Evolutionary conservation across 257 asterid species (phyloP).

Genomic region (Misopates orontium): DNA sequence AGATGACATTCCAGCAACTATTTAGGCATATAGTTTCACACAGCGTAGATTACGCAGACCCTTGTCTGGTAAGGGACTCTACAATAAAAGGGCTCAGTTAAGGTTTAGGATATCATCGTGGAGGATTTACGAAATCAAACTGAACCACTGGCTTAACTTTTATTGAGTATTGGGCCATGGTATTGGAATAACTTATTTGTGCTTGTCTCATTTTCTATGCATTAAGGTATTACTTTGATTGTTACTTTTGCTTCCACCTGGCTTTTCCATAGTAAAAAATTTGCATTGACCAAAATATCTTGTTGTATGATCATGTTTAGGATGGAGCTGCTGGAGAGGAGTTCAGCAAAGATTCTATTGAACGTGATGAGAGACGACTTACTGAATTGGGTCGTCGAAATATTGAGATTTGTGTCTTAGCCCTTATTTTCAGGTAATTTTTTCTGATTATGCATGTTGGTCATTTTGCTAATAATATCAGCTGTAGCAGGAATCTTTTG

Average conservation of each 20-base stretch:
- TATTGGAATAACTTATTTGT: no score
- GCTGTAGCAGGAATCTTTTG: constrained; percentile 46
- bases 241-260: background rate
- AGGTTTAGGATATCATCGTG: no score
- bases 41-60: no score
- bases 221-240: no score
- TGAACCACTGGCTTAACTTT: no score
- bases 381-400: constrained; percentile 97
- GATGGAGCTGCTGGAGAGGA: constrained; percentile 86
- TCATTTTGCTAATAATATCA: background rate
- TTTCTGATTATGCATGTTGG: constrained; percentile 14
- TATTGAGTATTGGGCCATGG: no score
- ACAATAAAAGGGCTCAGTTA: no score
- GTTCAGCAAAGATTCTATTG: constrained; percentile 73
- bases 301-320: constrained; percentile 34
- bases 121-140: no score
- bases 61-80: no score
- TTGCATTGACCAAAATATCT: background rate
- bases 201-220: no score
- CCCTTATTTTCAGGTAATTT: constrained; percentile 80
- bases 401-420: constrained; percentile 83
- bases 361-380: constrained; percentile 85
- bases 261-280: background rate
- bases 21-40: no score
- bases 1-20: no score